Conservation (phyloP, 2,329 filamentous ascomycete species). For the Cercospora zeae-maydis region DNA sequence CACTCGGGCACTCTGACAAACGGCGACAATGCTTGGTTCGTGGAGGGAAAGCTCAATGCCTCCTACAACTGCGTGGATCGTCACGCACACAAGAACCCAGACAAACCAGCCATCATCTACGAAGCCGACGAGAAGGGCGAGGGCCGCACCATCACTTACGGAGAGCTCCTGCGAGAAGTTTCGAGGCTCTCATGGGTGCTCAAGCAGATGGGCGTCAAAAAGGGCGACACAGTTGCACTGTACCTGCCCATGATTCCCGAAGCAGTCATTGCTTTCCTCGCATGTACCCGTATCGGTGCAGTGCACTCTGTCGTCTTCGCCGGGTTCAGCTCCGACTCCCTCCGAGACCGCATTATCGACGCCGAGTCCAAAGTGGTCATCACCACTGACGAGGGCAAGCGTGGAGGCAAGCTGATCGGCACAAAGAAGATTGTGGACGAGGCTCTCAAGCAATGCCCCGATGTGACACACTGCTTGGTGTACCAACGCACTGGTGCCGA, state of each 20-base stretch:
- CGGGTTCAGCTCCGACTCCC: constrained; percentile 92
- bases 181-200: constrained; percentile 82
- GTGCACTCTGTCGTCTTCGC: constrained; percentile 98
- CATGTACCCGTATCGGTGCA: constrained; percentile 86
- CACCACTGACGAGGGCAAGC: constrained; percentile 95
- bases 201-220: constrained; percentile 92
- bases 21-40: constrained; percentile 91
- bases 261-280: constrained; percentile 84
- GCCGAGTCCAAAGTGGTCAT: constrained; percentile 90
- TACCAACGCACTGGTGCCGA: constrained; percentile 94
- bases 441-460: constrained; percentile 90
- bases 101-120: constrained; percentile 96
- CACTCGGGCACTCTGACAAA: constrained; percentile 69
- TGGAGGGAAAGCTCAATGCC: constrained; percentile 89
- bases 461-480: constrained; percentile 79
- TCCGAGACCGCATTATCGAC: constrained; percentile 91
- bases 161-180: constrained; percentile 88
- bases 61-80: constrained; percentile 97
- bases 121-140: constrained; percentile 88
- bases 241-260: constrained; percentile 99
- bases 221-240: constrained; percentile 94
- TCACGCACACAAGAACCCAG: constrained; percentile 89
- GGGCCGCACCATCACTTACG: constrained; percentile 86
- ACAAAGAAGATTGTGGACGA: constrained; percentile 99
- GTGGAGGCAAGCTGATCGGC: constrained; percentile 92